Evolutionary conservation across 2,329 filamentous ascomycete species (phyloP).

Genomic region (Cladosporium velox): DNA sequence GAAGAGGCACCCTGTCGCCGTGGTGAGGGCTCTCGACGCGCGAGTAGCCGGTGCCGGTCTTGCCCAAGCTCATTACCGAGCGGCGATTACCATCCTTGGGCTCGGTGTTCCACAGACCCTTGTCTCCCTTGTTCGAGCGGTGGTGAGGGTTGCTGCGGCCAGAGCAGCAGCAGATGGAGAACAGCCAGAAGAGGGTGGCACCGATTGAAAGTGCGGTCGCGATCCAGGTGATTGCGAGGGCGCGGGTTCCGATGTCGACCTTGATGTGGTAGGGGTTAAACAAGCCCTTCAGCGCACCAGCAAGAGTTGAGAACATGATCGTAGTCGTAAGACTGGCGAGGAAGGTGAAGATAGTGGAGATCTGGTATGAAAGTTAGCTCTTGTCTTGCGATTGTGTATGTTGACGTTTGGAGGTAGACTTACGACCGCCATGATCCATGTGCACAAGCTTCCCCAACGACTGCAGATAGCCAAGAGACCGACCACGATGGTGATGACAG

Average conservation of each 20-base stretch:
- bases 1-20: slow-evolving; percentile 38
- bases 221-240: slow-evolving; percentile 76
- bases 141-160: slow-evolving; percentile 58
- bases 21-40: slow-evolving; percentile 50
- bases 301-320: slow-evolving; percentile 69
- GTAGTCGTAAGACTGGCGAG: slow-evolving; percentile 73
- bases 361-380: slow-evolving; percentile 35
- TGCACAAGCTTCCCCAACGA: slow-evolving; percentile 77
- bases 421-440: slow-evolving; percentile 72
- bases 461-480: slow-evolving; percentile 84
- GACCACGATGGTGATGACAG: slow-evolving; percentile 71
- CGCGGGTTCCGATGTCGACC: slow-evolving; percentile 66
- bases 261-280: slow-evolving; percentile 72
- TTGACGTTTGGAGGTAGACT: slow-evolving; percentile 44
- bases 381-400: slow-evolving; percentile 21
- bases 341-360: slow-evolving; percentile 59
- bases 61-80: slow-evolving; percentile 54
- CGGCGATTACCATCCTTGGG: slow-evolving; percentile 26
- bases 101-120: slow-evolving; percentile 39
- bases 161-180: slow-evolving; percentile 89
- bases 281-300: slow-evolving; percentile 66
- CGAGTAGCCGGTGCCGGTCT: slow-evolving; percentile 64
- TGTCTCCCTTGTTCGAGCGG: slow-evolving; percentile 42
- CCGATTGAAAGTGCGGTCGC: slow-evolving; percentile 74
- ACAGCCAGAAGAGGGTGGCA: slow-evolving; percentile 84